Evolutionary conservation across 1,139 yeast species (phyloP), one percentile per base, ranked within the genome.

Genomic region (Taphrina deformans): DNA sequence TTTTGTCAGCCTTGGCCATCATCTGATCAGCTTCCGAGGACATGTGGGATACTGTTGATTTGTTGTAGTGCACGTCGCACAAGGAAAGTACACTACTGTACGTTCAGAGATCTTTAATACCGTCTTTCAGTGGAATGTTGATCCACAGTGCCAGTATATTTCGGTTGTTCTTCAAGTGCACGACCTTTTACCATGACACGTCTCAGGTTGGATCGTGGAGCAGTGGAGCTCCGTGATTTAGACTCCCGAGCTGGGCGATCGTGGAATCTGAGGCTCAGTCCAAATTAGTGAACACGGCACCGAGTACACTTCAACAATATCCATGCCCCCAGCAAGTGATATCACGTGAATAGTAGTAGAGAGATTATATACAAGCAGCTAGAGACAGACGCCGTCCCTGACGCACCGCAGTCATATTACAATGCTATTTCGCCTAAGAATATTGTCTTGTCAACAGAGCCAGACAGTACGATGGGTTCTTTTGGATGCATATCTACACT

Each of bases 1-100:
- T 83, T 76, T 84, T 85, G 68, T 85, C 86, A n/a, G 90, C 92
- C 85, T 84, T 59, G 50, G 63, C 63, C 48, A 59, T 41, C 50
- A 59, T 40, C 41, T 59, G 63, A 50, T 59, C 63, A 21, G 63
- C 63, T 31, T 59, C 63, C 9, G 45, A 46, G 21, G 63, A 59
- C 63, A 59, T 59, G 27, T 12, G 33, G 35, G n/a, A 16, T 26
- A 16, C 10, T 38, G 41, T 2, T 38, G 18, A 29, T 29, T 10
- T n/a, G n/a, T n/a, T n/a, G n/a, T n/a, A n/a, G n/a, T n/a, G n/a
- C n/a, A n/a, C n/a, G n/a, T n/a, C n/a, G n/a, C n/a, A n/a, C n/a
- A n/a, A n/a, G n/a, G n/a, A n/a, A n/a, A n/a, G n/a, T n/a, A n/a
- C n/a, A n/a, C n/a, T n/a, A n/a, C n/a, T n/a, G n/a, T n/a, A n/a